These are phyloP conservation scores for Alternaria ethzedia DNA, from an alignment of 2,329 filamentous ascomycete genomes.

Conservation along the genomic window DNA sequence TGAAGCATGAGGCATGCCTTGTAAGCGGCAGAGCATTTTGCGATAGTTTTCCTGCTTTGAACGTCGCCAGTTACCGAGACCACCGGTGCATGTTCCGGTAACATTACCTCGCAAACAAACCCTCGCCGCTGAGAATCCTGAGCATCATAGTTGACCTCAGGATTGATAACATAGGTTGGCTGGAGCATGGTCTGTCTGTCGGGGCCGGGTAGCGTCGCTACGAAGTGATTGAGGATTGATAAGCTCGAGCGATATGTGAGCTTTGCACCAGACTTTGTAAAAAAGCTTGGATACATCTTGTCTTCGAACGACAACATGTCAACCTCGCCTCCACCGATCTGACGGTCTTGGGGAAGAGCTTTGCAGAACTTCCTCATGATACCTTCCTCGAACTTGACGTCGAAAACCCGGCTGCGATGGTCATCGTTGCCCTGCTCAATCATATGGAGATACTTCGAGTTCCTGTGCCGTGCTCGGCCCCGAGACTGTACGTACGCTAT, in stretches of 20 bases:
- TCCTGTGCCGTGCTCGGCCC: constrained; percentile 78
- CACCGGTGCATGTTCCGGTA: constrained; percentile 78
- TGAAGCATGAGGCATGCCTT: constrained; percentile 76
- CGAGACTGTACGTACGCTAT: constrained; percentile 96
- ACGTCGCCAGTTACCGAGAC: constrained; percentile 68
- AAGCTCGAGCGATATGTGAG: constrained; percentile 80
- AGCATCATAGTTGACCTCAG: constrained; percentile 13
- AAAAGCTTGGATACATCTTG: constrained; percentile 57
- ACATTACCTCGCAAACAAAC: constrained; percentile 72
- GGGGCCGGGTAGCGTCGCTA: constrained; percentile 67
- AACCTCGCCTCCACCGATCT: constrained; percentile 67
- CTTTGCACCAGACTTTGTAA: constrained; percentile 74
- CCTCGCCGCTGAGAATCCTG: constrained; percentile 16
- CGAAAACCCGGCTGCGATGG: constrained; percentile 64
- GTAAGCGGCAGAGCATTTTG: constrained; percentile 90
- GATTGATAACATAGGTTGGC: constrained; percentile 65
- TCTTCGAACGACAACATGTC: constrained; percentile 62
- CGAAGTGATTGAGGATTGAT: constrained; percentile 74
- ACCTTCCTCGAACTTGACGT: constrained; percentile 65
- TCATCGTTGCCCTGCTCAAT: constrained; percentile 71
- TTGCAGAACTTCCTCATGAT: constrained; percentile 78
- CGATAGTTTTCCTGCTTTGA: constrained; percentile 73
- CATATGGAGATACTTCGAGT: constrained; percentile 87
- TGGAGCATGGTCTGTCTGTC: constrained; percentile 57
- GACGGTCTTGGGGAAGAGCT: constrained; percentile 74